Percentiles rank a stretch among this genome's conserved stretches.
Conservation (phyloP, 2,329 filamentous ascomycete species). For the Celoporthe dispersa region DNA sequence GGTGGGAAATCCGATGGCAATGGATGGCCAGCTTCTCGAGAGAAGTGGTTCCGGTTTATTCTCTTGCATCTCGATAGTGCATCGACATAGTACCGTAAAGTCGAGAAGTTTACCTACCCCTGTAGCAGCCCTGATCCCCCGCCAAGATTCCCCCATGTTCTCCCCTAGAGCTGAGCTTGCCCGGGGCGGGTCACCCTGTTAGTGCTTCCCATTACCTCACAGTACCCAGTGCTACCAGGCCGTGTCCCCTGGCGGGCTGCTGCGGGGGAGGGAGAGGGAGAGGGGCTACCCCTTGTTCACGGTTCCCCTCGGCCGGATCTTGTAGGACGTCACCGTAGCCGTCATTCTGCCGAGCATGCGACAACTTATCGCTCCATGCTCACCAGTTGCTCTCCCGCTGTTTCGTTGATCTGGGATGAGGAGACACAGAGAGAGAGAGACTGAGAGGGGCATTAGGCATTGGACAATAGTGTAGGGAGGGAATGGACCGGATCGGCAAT, state of each 20-base stretch:
- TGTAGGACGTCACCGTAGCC: conserved; percentile 20
- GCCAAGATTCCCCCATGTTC: not conserved
- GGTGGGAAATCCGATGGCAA: not conserved
- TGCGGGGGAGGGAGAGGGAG: conserved; percentile 8
- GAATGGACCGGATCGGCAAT: not conserved
- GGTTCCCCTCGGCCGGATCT: conserved; percentile 15
- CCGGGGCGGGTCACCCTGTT: conserved; percentile 20
- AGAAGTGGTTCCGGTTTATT: conserved; percentile 23
- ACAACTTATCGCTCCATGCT: not conserved
- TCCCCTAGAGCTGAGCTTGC: not conserved
- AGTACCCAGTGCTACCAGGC: not conserved
- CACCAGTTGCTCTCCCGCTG: not conserved
- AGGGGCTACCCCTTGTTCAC: not conserved
- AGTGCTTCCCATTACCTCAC: not conserved
- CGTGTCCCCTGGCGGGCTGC: not conserved
- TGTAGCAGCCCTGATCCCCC: not conserved
- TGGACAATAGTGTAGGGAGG: not conserved
- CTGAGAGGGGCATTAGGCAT: not conserved
- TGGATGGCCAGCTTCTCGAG: not conserved
- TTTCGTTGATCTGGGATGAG: not conserved
- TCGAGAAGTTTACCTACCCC: not conserved
- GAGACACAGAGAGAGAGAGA: not conserved
- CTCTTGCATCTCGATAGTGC: conserved; percentile 14
- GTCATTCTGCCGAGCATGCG: conserved; percentile 15
- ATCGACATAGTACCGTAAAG: not conserved